These are phyloP conservation scores for Pneumocystis murina DNA, from an alignment of 1,139 yeast genomes.

Conservation along the genomic window DNA sequence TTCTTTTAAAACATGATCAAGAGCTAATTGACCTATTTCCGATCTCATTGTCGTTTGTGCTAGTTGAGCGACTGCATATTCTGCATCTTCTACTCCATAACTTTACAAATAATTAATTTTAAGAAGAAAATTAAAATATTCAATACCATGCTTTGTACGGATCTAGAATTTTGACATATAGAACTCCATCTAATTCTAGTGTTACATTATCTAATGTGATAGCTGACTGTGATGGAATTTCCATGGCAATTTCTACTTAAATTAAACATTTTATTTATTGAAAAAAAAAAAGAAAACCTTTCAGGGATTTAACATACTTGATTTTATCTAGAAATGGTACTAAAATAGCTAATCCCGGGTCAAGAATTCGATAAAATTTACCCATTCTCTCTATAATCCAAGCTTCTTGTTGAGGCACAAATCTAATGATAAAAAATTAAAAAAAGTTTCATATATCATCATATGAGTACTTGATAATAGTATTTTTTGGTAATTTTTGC, in stretches of 20 bases:
- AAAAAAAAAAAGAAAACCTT: constrained; percentile 19
- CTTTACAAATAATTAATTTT: neutral
- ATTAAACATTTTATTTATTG: neutral
- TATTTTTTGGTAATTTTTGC: neutral
- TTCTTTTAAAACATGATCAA: constrained; percentile 65
- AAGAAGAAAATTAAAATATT: neutral
- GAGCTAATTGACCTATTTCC: constrained; percentile 68
- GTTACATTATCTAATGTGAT: constrained; percentile 79
- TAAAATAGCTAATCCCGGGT: constrained; percentile 65
- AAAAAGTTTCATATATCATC: neutral
- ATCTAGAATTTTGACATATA: constrained; percentile 62
- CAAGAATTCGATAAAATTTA: constrained; percentile 51
- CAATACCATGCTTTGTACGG: constrained; percentile 56
- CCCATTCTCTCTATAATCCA: constrained; percentile 92
- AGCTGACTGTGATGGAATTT: constrained; percentile 71
- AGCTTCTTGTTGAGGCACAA: constrained; percentile 83
- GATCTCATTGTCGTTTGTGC: constrained; percentile 88
- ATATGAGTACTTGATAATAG: neutral
- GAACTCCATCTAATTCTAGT: constrained; percentile 68
- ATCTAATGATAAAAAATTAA: constrained; percentile 32
- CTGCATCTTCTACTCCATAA: constrained; percentile 79
- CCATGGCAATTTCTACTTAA: constrained; percentile 50
- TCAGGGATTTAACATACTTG: constrained; percentile 65
- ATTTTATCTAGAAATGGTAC: constrained; percentile 61
- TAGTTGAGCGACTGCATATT: constrained; percentile 68